Evolutionary conservation across 192 early-diverging fungal genomes (phyloP).

Genomic region (Linnemannia elongata): DNA sequence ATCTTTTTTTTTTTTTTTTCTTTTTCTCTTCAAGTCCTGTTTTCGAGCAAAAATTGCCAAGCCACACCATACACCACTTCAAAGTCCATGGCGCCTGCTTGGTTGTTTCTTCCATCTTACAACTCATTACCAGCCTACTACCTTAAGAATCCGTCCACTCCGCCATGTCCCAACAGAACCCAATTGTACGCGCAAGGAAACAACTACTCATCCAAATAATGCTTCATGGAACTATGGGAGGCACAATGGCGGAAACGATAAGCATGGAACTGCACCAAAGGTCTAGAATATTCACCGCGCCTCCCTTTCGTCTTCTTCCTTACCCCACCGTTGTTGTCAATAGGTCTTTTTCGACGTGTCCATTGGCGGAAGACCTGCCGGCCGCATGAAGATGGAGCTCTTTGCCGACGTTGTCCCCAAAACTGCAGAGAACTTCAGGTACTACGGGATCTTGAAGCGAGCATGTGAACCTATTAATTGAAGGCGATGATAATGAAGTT

Average conservation of each 20-base stretch:
- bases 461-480: neutral
- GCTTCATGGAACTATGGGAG: neutral
- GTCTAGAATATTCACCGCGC: neutral
- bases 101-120: neutral
- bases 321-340: no score
- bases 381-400: constrained; percentile 79
- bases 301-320: neutral
- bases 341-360: constrained; percentile 84
- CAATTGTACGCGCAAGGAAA: constrained; percentile 31
- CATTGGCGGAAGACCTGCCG: constrained; percentile 74
- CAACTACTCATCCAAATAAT: neutral
- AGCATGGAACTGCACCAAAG: neutral
- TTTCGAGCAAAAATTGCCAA: constrained; percentile 2
- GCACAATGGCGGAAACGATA: neutral
- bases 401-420: constrained; percentile 80
- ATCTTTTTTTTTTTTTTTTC: neutral
- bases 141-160: neutral
- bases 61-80: neutral
- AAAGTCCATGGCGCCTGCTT: neutral
- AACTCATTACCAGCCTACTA: neutral
- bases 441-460: neutral
- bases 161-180: constrained; percentile 49
- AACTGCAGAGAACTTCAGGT: constrained; percentile 88
- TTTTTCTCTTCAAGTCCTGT: neutral
- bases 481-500: neutral